Percentiles rank a stretch among this genome's conserved stretches.
Conservation (phyloP, 306 rosid genomes). For the Oemleria cerasiformis region DNA sequence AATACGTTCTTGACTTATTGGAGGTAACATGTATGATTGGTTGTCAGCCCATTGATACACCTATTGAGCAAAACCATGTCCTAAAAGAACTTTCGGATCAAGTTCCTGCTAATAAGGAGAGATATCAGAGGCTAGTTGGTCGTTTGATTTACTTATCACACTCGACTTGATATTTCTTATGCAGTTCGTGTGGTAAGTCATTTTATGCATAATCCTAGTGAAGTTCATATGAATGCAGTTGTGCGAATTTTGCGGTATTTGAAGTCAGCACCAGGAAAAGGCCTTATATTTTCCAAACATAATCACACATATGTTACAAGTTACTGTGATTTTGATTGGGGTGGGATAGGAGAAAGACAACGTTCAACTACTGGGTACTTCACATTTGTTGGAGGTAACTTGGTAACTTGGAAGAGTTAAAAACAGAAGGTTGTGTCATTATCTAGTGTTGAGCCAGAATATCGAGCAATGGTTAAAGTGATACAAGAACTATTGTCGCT, state of each 20-base stretch:
- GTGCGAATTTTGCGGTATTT: neutral
- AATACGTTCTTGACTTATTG: no score
- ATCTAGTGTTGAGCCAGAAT: neutral
- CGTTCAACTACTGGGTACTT: no score
- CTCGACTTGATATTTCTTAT: neutral
- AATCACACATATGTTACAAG: no score
- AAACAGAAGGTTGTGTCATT: neutral
- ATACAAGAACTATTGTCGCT: neutral
- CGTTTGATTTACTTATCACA: neutral
- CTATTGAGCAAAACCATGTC: no score
- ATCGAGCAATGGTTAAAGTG: neutral
- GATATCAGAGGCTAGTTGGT: no score
- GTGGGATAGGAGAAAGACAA: no score
- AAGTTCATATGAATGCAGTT: neutral
- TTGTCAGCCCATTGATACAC: no score
- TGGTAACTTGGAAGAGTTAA: neutral
- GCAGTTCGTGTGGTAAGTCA: neutral
- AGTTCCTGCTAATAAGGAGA: no score
- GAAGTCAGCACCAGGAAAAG: neutral
- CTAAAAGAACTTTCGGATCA: no score
- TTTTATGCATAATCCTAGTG: neutral
- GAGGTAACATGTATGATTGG: no score
- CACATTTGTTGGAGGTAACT: neutral
- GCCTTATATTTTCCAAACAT: no score
- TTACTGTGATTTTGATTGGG: no score